Evolutionary conservation across 805 yeast species (phyloP), one percentile per base, ranked within the genome.

Genomic region (Metschnikowia amazonensis): DNA sequence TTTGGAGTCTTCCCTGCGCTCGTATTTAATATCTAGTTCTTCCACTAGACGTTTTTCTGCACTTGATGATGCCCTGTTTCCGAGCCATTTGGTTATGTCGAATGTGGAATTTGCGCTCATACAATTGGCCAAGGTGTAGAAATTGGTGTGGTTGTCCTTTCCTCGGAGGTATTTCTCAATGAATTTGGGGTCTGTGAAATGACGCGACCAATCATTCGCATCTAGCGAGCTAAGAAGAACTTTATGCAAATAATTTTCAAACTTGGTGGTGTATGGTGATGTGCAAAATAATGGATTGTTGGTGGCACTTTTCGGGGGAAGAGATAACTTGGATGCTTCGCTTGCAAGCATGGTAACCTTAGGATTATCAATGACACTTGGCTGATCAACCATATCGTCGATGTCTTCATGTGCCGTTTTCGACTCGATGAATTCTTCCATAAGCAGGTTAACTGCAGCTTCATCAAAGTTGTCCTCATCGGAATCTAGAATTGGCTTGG

Each of bases 191-290:
- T 44, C 44, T n/a, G 38, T 42, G 30, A 45, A 47, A 24, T 35
- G 31, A 6, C 9, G 17, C 4, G 39, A 38, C 54, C 54, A 51
- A 24, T 46, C 37, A 2, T 30, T 29, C 4, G 46, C 43, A 14
- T 38, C 36, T 13, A 51, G 39, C n/a, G 52, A 52, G 14, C 36
- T 42, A 8, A 48, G n/a, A n/a, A 52, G 34, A 5, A 45, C 30
- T 21, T 31, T 23, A 5, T 42, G 47, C 40, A 52, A 24, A 29
- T 48, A 51, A 5, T 36, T 25, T 38, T 57, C 55, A 50, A 58
- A 61, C 45, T 66, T 65, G 28, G 58, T 56, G 7, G 55, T 46
- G 2, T 68, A 66, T 0, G 75, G 74, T 3, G 70, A 60, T 4
- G 60, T 44, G 5, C 67, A 56, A 23, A 55, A 18, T 21, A 69